phyloP scores from a whole-genome alignment of 75 land plant genomes.

The Cryptomeria japonica region DNA sequence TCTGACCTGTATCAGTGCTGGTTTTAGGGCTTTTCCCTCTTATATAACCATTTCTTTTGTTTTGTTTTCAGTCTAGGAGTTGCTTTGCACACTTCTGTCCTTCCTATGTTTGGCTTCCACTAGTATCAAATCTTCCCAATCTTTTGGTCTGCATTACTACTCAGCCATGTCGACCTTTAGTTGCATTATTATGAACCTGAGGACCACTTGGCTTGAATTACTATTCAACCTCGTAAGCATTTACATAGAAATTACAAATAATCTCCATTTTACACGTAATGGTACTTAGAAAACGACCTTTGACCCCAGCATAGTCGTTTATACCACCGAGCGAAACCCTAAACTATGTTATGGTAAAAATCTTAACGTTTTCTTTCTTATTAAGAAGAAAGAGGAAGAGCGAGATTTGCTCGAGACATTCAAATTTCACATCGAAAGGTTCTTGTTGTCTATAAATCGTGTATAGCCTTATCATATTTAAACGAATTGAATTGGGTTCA shows the following conservation, averaged over 20 bases:
- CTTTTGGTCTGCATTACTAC: neutral
- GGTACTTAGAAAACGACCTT: neutral
- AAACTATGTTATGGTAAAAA: too few relatives aligned
- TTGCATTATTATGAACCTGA: neutral
- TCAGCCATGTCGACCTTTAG: neutral
- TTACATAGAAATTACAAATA: neutral
- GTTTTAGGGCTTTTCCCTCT: neutral
- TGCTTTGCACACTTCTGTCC: neutral
- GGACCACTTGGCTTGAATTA: neutral
- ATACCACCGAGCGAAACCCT: too few relatives aligned
- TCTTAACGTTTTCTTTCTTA: neutral
- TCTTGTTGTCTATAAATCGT: neutral
- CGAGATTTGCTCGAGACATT: neutral
- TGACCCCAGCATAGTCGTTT: neutral
- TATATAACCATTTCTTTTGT: neutral
- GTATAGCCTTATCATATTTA: neutral
- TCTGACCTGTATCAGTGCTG: neutral
- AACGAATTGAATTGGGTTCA: neutral
- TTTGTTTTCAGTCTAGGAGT: neutral
- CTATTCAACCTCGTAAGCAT: neutral
- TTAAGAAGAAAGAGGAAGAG: neutral
- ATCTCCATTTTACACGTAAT: neutral
- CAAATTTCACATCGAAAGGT: neutral
- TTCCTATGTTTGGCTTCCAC: neutral
- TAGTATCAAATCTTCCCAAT: too few relatives aligned